These are phyloP conservation scores for Dichotomopilus funicola DNA, from an alignment of 2,329 filamentous ascomycete genomes.

Conservation along the genomic window DNA sequence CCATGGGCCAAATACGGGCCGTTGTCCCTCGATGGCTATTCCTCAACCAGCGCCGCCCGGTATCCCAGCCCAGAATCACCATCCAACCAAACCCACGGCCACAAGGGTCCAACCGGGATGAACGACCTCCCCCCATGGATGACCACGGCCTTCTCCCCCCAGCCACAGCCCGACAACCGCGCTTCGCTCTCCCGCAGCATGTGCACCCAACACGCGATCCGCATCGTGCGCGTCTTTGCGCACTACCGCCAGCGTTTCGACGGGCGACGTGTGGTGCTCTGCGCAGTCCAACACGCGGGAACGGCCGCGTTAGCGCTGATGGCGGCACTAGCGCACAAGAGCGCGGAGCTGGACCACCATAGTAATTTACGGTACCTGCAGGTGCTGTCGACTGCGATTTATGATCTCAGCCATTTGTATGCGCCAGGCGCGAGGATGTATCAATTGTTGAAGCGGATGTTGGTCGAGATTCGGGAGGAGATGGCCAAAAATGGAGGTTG, in stretches of 20 bases:
- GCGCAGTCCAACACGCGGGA: constrained; percentile 47
- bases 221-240: constrained; percentile 48
- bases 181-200: constrained; percentile 42
- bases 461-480: constrained; percentile 39
- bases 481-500: constrained; percentile 21
- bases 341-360: constrained; percentile 32
- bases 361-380: constrained; percentile 43
- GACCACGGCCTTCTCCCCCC: constrained; percentile 25
- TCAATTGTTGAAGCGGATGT: constrained; percentile 45
- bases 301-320: constrained; percentile 49
- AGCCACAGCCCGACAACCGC: constrained; percentile 30
- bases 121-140: constrained; percentile 17
- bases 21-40: constrained; percentile 25
- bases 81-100: too few species aligned
- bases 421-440: constrained; percentile 50
- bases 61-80: constrained; percentile 15
- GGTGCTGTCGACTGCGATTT: constrained; percentile 44
- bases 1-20: constrained; percentile 47
- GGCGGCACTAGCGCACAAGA: constrained; percentile 38
- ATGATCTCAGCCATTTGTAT: constrained; percentile 47
- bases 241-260: constrained; percentile 48
- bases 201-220: constrained; percentile 49
- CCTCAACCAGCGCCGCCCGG: neutral
- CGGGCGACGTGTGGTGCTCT: constrained; percentile 43
- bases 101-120: neutral